Base-by-base conservation (phyloP, 768 basidiomycete species). In the Favolaschia claudopus region DNA sequence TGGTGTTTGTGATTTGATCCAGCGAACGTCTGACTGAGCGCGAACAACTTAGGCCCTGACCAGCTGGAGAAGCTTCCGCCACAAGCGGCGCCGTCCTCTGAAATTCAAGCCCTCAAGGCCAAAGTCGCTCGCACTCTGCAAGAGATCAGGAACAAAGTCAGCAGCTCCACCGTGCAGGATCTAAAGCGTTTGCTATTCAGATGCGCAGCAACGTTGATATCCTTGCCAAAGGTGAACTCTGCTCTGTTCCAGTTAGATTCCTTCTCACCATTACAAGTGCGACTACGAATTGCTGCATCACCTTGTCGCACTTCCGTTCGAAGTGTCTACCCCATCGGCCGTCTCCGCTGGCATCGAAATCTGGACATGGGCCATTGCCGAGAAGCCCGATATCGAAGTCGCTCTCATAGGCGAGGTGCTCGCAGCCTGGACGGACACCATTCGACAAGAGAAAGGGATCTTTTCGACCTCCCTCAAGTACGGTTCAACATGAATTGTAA, bases 361-460 rank as follows among this genome's bases (percentile, higher is more conserved):
- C 10, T 99, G 97, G 97, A 94, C 91, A 4, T 98, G 96, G 96
- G 83, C 97, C 0, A 90, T 97, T 49, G 87, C 92, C 14, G 92
- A 96, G 70, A 86, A 92, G 57, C 88, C 92, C 0, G 83, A 84
- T 43, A 79, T 91, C 12, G 96, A 98, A 73, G 85, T 95, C 44
- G 86, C 88, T 2, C 73, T 98, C 19, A 90, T 98, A 82, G 79
- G 86, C 5, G 95, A 98, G 67, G 85, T 99, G 46, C 77, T 93
- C 42, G 85, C 92, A 3, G 91, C 92, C 3, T 99, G 97, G 97
- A 82, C 89, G 44, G 82, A 85, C 52, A 92, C 92, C 5, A 91
- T 98, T 58, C 85, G 83, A 61, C 79, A 85, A 33, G 82, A 87
- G 56, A 89, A 84, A 62, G 97, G 97, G 0, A 79, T 98, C 25